Conservation (phyloP, 768 basidiomycete genomes). For the Xerocomellus chrysenteron region DNA sequence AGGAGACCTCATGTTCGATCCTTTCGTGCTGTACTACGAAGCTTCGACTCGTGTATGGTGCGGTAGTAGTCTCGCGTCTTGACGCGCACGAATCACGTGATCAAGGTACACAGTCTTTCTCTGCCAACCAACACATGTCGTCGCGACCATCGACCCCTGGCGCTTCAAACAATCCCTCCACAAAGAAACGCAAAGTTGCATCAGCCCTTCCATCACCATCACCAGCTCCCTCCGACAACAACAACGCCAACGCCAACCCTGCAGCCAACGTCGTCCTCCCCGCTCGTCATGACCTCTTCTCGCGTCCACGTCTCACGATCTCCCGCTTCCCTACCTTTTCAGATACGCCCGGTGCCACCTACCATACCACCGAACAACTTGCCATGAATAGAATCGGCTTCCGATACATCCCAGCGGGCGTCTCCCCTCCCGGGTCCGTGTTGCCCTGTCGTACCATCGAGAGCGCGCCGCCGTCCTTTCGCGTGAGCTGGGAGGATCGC, state of each 20-base stretch:
- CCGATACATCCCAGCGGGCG: constrained; percentile 78
- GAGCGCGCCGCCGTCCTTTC: constrained; percentile 63
- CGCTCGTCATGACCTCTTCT: constrained; percentile 65
- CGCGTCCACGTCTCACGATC: constrained; percentile 67
- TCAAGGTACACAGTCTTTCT: neutral
- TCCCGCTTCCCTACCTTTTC: constrained; percentile 73
- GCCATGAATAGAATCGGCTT: constrained; percentile 76
- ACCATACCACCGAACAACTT: constrained; percentile 66
- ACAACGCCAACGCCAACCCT: constrained; percentile 34
- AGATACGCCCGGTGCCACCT: constrained; percentile 52
- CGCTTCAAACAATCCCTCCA: constrained; percentile 11
- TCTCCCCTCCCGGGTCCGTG: constrained; percentile 55
- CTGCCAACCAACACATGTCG: constrained; percentile 1
- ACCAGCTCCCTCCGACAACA: constrained; percentile 58
- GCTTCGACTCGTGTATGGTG: neutral
- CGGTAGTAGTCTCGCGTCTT: no score
- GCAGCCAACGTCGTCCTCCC: constrained; percentile 54
- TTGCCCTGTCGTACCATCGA: constrained; percentile 79
- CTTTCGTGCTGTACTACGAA: no score
- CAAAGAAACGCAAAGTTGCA: constrained; percentile 56
- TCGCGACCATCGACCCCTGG: constrained; percentile 38
- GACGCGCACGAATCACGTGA: constrained; percentile 19
- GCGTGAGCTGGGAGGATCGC: constrained; percentile 91
- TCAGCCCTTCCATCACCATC: constrained; percentile 42
- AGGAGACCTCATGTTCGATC: neutral